phyloP scores from a whole-genome alignment of 345 rosid species.

The Acer saccharum region DNA sequence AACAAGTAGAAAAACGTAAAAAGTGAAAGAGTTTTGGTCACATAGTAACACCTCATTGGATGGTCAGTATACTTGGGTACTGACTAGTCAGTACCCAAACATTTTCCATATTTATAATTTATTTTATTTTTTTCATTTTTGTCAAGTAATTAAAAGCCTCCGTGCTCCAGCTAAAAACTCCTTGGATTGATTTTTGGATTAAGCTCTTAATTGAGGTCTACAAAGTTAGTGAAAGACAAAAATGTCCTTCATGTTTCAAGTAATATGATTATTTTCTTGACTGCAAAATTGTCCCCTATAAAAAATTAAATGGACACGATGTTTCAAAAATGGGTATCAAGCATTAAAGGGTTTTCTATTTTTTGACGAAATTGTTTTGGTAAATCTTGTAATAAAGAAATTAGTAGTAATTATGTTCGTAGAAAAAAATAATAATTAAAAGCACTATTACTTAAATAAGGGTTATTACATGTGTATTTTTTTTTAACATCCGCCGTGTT shows the following conservation, averaged over 20 bases:
- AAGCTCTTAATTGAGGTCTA: neutral
- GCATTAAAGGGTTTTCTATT: neutral
- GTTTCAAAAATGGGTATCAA: neutral
- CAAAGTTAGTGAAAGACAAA: neutral
- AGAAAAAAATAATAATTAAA: neutral
- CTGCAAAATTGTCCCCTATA: neutral
- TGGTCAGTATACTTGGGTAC: no score
- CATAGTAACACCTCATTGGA: no score
- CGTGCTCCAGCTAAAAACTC: neutral
- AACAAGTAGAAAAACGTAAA: no score
- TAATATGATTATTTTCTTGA: neutral
- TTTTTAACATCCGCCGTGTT: no score
- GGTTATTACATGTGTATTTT: neutral
- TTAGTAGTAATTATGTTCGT: no score
- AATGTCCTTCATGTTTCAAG: neutral
- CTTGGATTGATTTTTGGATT: neutral
- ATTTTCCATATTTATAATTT: neutral
- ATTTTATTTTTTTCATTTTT: neutral
- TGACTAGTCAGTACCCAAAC: no score
- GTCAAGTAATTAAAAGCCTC: constrained; percentile 1
- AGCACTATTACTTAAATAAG: neutral
- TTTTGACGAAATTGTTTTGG: constrained; percentile 2
- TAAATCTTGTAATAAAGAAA: constrained; percentile 8
- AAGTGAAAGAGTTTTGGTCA: no score
- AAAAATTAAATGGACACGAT: neutral